Evolutionary conservation across 2,329 filamentous ascomycete genomes (phyloP).

Genomic region (Eurotiales sp.): DNA sequence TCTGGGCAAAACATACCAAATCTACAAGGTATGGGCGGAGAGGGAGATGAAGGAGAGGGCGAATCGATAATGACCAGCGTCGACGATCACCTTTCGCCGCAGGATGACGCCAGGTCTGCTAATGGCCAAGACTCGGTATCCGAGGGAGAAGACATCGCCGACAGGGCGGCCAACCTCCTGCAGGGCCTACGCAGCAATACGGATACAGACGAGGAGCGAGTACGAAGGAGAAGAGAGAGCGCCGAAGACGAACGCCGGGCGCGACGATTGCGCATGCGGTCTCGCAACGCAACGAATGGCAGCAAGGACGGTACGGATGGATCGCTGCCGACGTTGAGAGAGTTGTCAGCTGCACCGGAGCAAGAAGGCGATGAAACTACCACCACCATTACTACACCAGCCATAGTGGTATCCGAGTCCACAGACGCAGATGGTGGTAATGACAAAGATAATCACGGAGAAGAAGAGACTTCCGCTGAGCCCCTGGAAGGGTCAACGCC

Average conservation of each 20-base stretch:
- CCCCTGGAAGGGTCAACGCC: slow-evolving; percentile 13
- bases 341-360: slow-evolving; percentile 28
- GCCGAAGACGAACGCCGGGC: slow-evolving; percentile 73
- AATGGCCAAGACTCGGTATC: slow-evolving; percentile 34
- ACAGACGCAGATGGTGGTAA: not conserved
- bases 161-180: slow-evolving; percentile 76
- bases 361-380: slow-evolving; percentile 21
- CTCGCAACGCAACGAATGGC: slow-evolving; percentile 53
- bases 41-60: slow-evolving; percentile 39
- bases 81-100: slow-evolving; percentile 49
- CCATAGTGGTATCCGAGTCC: slow-evolving; percentile 33
- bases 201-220: slow-evolving; percentile 53
- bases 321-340: slow-evolving; percentile 29
- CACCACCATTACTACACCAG: slow-evolving; percentile 26
- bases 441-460: not conserved
- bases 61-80: slow-evolving; percentile 28
- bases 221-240: slow-evolving; percentile 66
- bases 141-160: slow-evolving; percentile 71
- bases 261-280: slow-evolving; percentile 56
- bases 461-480: not conserved
- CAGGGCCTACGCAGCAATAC: slow-evolving; percentile 71
- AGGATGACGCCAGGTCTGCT: slow-evolving; percentile 34
- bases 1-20: slow-evolving; percentile 88
- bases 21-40: slow-evolving; percentile 50
- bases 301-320: slow-evolving; percentile 37